Base-by-base conservation (phyloP, 2,329 filamentous ascomycete genomes). In the Aspergillus udagawae region DNA sequence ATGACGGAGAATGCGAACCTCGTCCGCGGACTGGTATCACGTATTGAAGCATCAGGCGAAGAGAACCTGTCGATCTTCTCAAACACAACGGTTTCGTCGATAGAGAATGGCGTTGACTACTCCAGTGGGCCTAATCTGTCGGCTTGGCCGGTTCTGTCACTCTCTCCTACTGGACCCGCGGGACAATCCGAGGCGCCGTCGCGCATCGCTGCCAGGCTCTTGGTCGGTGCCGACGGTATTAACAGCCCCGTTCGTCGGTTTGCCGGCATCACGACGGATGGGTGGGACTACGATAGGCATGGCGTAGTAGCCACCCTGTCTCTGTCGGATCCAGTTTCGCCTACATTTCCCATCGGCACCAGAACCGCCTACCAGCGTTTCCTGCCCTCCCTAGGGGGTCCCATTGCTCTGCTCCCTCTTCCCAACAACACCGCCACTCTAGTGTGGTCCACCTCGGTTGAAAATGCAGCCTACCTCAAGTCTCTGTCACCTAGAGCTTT, bases 1-100 rank as follows among this genome's bases (percentile, higher is more conserved):
- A 99, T 99, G 93, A 90, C 87, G 45, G 95, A 99, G 80, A 99
- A 97, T 73, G 75, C 88, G 32, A 97, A 99, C 72, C 81, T 97
- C 35, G 92, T 91, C 2, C 87, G 87, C 0, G 91, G 86, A 0
- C 80, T 99, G 7, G 76, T 97, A 52, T 82, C 82, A 54, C 84
- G 89, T 14, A 81, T 97, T 38, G 80, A 87, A 9, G 83, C 89
- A 63, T 79, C 95, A 1, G 85, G 86, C 2, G 77, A 73, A 20
- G 72, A 74, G 20, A 73, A 71, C 2, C 82, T 92, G 17, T 83
- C 87, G 4, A 77, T 94, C 9, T 87, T 92, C 56, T 91, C 92
- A 63, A 86, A 85, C 51, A 87, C 89, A 2, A 89, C 84, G 54
- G 92, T 97, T 27, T 86, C 90, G 63, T 82, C 82, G n/a, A 97